Conservation (phyloP, 1,284 basidiomycete genomes). For the Leccinum griseonigrum region DNA sequence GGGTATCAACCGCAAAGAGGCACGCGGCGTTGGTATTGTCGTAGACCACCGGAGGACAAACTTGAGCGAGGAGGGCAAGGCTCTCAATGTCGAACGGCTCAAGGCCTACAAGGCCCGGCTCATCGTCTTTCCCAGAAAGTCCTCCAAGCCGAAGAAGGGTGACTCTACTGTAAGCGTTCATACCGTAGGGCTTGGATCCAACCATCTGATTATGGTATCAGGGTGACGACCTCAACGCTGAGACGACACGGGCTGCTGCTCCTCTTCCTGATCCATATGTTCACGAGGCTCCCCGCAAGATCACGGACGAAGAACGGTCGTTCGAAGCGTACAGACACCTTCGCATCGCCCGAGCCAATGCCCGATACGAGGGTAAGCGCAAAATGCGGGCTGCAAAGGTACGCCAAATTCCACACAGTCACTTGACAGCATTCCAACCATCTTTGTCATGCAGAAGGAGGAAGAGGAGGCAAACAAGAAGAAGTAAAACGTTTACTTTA, state of each 20-base stretch:
- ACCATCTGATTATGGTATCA: conserved; percentile 31
- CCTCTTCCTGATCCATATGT: conserved; percentile 69
- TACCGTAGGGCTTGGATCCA: neutral
- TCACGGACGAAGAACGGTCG: conserved; percentile 89
- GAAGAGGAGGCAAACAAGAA: conserved; percentile 93
- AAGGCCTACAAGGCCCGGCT: conserved; percentile 88
- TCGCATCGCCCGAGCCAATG: conserved; percentile 81
- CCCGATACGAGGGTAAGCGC: conserved; percentile 86
- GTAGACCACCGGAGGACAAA: conserved; percentile 98
- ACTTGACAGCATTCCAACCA: conserved; percentile 8
- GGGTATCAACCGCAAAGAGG: conserved; percentile 93
- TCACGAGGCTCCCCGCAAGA: conserved; percentile 89
- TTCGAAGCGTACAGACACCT: conserved; percentile 90
- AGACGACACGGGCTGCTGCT: conserved; percentile 72
- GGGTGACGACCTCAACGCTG: conserved; percentile 83
- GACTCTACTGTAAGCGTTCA: conserved; percentile 75
- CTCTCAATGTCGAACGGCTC: conserved; percentile 93
- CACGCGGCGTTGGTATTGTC: conserved; percentile 89
- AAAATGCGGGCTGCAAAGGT: conserved; percentile 81
- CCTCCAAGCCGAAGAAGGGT: conserved; percentile 93
- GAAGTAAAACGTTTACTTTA: conserved; percentile 53
- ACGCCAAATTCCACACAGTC: conserved; percentile 28
- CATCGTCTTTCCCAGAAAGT: conserved; percentile 95
- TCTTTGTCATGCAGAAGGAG: conserved; percentile 59
- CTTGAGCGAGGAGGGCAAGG: conserved; percentile 96